Base-by-base conservation (phyloP, 2,329 filamentous ascomycete species). In the Trematosphaeria pertusa region DNA sequence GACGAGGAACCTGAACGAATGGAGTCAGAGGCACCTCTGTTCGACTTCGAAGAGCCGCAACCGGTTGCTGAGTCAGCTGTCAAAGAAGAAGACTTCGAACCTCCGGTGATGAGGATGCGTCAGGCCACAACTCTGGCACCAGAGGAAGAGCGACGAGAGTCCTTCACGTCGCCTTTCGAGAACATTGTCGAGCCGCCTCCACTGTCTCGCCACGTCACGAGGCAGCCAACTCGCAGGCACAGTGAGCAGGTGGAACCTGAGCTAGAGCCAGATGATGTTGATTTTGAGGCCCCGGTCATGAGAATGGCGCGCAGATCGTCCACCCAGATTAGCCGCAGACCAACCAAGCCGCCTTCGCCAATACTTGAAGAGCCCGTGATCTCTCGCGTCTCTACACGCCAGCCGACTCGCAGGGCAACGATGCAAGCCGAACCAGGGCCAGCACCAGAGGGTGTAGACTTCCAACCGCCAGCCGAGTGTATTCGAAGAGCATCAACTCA, bases 391-490 rank as follows among this genome's bases (percentile, higher is more conserved):
- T n/a, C 37, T 21, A 35, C 31, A 9, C 39, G 39, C 5, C 39
- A 43, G 31, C 39, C 31, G 17, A 43, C 39, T 18, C 39, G 39
- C 6, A 35, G 20, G 20, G 18, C 30, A 17, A 43, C 37, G 8
- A 18, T 41, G 10, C 10, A 7, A 12, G 6, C 37, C 5, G 22
- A 41, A 28, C 24, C 24, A 28, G 24, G 12, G 21, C 20, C 21
- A 20, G n/a, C 3, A 12, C 37, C 6, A 31, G 12, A 19, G 11
- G 37, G 32, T 5, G n/a, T 10, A 1, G 37, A 10, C 8, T 39
- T 41, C 12, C n/a, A 32, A 15, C 24, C 24, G 4, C 37, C 37
- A 12, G 24, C 32, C 17, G 32, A 32, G 24, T 15, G 37, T 4
- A 32, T 41, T 17, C n/a, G n/a, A 11, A 14, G 37, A 6, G 12